Evolutionary conservation across 352 stramenopile species (phyloP).

Genomic region (Hyaloperonospora brassicae): DNA sequence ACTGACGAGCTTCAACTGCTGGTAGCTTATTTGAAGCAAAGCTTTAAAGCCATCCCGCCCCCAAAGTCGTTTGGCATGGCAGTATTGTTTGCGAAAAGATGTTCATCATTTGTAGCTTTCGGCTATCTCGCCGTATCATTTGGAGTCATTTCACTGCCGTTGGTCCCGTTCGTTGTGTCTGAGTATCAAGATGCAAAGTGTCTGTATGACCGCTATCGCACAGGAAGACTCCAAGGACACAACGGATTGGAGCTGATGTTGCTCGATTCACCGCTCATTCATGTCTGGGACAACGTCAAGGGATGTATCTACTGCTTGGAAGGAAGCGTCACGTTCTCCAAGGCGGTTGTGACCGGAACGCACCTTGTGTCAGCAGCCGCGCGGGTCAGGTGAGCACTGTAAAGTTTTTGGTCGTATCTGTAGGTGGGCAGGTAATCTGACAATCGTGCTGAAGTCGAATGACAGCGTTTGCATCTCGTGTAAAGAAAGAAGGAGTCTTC

Average conservation of each 20-base stretch:
- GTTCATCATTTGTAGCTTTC: conserved; percentile 50
- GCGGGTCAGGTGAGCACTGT: conserved; percentile 31
- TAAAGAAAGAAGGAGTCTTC: conserved; percentile 43
- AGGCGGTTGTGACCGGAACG: conserved; percentile 45
- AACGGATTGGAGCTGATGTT: conserved; percentile 67
- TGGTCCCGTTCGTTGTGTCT: conserved; percentile 49
- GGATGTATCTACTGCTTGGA: conserved; percentile 64
- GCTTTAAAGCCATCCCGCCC: conserved; percentile 43
- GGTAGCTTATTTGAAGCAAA: conserved; percentile 60
- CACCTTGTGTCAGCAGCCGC: conserved; percentile 47
- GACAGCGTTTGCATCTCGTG: conserved; percentile 35
- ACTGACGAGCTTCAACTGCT: conserved; percentile 47
- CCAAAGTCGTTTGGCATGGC: conserved; percentile 29
- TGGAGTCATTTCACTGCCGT: conserved; percentile 42
- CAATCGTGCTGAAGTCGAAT: conserved; percentile 23
- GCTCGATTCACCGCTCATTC: conserved; percentile 53
- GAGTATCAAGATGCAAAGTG: conserved; percentile 32
- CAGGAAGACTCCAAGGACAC: conserved; percentile 36
- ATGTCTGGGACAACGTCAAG: conserved; percentile 72
- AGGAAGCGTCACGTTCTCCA: conserved; percentile 50
- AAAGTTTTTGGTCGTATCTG: neutral
- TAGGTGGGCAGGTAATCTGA: conserved; percentile 2
- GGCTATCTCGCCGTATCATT: conserved; percentile 42
- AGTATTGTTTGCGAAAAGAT: conserved; percentile 55
- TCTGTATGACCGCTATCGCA: conserved; percentile 25